phyloP scores from a whole-genome alignment of 2,329 filamentous ascomycete genomes.

The Colletotrichum eleusines region DNA sequence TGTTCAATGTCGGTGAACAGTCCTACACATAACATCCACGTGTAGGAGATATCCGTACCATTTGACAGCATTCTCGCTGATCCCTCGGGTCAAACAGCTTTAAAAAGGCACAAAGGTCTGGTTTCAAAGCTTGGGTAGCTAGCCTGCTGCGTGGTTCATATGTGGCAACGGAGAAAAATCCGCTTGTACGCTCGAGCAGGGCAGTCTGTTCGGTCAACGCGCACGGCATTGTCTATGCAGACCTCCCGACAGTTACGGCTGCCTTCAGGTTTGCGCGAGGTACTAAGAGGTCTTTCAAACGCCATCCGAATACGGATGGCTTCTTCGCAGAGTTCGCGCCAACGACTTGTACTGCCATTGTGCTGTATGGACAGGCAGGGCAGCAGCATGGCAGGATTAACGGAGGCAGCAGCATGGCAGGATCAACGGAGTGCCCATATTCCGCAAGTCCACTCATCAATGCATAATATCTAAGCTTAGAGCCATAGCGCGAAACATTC shows the following conservation, averaged over 20 bases:
- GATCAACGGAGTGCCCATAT: constrained; percentile 8
- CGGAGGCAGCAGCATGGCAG: constrained; percentile 6
- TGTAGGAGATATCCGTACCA: neutral
- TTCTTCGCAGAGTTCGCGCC: neutral
- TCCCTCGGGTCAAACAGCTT: neutral
- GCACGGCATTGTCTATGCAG: constrained; percentile 4
- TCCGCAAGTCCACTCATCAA: constrained; percentile 20
- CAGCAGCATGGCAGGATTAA: constrained; percentile 13
- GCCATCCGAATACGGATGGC: constrained; percentile 33
- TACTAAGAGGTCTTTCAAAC: constrained; percentile 17
- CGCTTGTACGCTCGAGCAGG: neutral
- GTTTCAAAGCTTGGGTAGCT: neutral
- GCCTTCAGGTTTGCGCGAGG: neutral
- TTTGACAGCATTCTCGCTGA: neutral
- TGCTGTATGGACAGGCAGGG: constrained; percentile 4
- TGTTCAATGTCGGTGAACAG: neutral
- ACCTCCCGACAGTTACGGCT: neutral
- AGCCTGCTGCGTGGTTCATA: neutral
- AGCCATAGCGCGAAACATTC: constrained; percentile 26
- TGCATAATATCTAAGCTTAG: constrained; percentile 24
- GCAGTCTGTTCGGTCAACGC: neutral
- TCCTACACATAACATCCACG: neutral
- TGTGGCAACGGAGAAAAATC: neutral
- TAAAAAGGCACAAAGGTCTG: neutral
- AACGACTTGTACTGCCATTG: neutral